These are phyloP conservation scores for Rhododendron williamsianum DNA, from an alignment of 148 eudicot species.

Conservation along the genomic window DNA sequence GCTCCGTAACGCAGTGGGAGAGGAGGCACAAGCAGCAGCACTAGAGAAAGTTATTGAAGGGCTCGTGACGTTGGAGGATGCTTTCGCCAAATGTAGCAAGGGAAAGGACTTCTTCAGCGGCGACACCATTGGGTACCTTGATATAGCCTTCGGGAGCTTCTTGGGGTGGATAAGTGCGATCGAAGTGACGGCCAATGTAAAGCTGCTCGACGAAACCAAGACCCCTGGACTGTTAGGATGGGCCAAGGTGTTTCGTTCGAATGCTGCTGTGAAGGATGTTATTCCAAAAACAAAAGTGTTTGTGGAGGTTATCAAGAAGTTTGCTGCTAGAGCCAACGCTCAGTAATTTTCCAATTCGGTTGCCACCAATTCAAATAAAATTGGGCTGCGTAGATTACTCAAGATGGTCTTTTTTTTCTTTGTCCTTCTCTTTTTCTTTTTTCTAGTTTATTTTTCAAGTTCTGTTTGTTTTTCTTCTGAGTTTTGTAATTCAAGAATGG, in stretches of 20 bases:
- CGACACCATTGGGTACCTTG: constrained; percentile 27
- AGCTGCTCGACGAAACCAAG: constrained; percentile 24
- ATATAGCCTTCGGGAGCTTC: constrained; percentile 31
- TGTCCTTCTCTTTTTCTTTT: too few species aligned
- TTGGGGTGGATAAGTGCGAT: constrained; percentile 22
- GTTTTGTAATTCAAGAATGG: too few species aligned
- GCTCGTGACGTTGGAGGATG: constrained; percentile 20
- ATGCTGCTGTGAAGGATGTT: constrained; percentile 28
- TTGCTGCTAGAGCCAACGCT: not conserved
- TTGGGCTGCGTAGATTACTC: not conserved
- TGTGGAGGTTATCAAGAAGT: constrained; percentile 2
- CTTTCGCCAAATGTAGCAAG: constrained; percentile 24
- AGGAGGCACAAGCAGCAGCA: constrained; percentile 1
- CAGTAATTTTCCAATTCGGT: not conserved
- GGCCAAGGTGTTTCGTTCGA: constrained; percentile 25
- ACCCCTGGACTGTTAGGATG: constrained; percentile 25
- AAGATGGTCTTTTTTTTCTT: not conserved
- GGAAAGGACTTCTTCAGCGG: constrained; percentile 25
- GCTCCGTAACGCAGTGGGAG: not conserved
- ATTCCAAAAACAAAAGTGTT: constrained; percentile 19
- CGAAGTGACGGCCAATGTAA: not conserved
- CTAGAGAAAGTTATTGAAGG: constrained; percentile 14
- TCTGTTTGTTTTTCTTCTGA: too few species aligned
- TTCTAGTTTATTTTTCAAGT: too few species aligned
- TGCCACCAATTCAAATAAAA: not conserved